Percentiles rank a stretch among this genome's conserved stretches.
These are phyloP conservation scores for Pyracantha coccinea DNA, from an alignment of 331 rosid species.

Conservation along the genomic window DNA sequence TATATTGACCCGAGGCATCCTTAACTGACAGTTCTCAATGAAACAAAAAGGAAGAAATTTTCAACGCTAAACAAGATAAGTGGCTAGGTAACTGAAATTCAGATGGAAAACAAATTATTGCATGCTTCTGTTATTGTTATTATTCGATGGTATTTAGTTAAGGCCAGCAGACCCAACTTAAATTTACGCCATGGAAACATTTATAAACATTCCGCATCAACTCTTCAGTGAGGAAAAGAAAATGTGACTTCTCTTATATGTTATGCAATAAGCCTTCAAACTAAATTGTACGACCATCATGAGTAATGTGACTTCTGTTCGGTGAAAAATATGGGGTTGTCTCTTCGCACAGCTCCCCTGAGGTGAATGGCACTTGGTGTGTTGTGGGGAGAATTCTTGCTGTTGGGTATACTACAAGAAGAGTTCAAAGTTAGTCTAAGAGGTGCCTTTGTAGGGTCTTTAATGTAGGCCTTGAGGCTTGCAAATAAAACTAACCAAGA, in stretches of 20 bases:
- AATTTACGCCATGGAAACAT: neutral
- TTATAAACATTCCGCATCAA: neutral
- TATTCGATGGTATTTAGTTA: neutral
- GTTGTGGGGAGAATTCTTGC: too few species aligned
- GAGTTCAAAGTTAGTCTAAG: too few species aligned
- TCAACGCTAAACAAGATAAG: neutral
- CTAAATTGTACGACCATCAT: too few species aligned
- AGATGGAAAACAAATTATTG: neutral
- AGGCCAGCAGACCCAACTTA: neutral
- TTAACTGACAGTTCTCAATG: neutral
- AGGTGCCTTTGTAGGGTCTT: too few species aligned
- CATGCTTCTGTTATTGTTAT: neutral
- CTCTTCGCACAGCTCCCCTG: too few species aligned
- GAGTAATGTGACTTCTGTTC: neutral
- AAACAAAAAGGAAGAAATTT: neutral
- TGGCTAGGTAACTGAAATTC: neutral
- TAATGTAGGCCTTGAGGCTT: too few species aligned
- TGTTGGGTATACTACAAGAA: too few species aligned
- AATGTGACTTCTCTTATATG: neutral
- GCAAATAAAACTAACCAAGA: too few species aligned
- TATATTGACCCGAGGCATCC: neutral
- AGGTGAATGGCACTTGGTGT: too few species aligned
- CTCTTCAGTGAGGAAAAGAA: neutral
- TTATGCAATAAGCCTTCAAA: too few species aligned
- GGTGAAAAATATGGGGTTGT: too few species aligned